Base-by-base conservation (phyloP, 2,329 filamentous ascomycete genomes). In the Chrysoporthe deuterocubensis region DNA sequence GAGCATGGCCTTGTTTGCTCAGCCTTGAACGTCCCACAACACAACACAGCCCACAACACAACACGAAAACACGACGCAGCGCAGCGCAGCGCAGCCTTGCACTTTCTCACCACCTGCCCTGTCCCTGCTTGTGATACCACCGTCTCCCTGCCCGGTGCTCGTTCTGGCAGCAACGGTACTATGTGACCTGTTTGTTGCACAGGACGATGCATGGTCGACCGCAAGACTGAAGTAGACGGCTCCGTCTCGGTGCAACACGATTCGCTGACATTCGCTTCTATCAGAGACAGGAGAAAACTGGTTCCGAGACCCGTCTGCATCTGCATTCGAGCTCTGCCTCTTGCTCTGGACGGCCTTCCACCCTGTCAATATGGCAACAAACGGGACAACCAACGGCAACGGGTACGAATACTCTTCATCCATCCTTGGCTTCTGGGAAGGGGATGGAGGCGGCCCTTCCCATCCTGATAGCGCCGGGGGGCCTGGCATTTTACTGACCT, bases 291-390 rank as follows among this genome's bases (percentile, higher is more conserved):
- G 11, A 60, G 18, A 26, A 26, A 26, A 21, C n/a, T n/a, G 3
- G 58, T 37, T 18, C 52, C 42, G 11, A 54, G 50, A 32, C 54
- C 42, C 50, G 18, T 26, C 21, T 46, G 34, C 18, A n/a, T n/a
- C 37, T 63, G 58, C 57, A 52, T 18, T 52, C 42, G 14, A 59
- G 43, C 34, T 11, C 16, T 67, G 32, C 34, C 43, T 59, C 40
- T 43, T 7, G 43, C 37, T 43, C 58, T 37, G 18, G 44, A 14
- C 40, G 59, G 52, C 44, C 42, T 42, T 43, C 34, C 34, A 54
- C n/a, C 21, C 48, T 64, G 62, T 48, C 42, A 62, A 63, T 14
- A 70, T 70, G 68, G 65, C 66, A 60, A 61, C 54, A 14, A 67
- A 67, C 46, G 68, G 62, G 52, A 26, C n/a, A 44, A 40, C 40